phyloP scores from a whole-genome alignment of 2,329 filamentous ascomycete species.

The Septoria petroselini region DNA sequence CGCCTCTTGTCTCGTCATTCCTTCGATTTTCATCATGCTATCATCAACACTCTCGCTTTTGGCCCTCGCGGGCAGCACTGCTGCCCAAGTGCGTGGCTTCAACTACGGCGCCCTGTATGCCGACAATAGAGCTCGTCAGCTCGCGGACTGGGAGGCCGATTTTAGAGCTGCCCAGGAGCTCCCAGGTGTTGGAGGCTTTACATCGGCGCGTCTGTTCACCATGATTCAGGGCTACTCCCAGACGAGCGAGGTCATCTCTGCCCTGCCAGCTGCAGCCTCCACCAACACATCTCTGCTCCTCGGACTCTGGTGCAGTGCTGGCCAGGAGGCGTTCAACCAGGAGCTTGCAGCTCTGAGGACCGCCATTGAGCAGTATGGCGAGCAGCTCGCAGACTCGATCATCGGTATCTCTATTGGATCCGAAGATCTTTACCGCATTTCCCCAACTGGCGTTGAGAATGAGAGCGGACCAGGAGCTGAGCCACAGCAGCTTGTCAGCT shows the following conservation, averaged over 20 bases:
- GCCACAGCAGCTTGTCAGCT: constrained; percentile 62
- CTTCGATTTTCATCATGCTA: constrained; percentile 5
- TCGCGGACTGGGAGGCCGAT: constrained; percentile 66
- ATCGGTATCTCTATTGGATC: constrained; percentile 81
- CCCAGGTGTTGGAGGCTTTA: constrained; percentile 50
- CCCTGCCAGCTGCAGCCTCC: constrained; percentile 77
- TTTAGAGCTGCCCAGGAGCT: constrained; percentile 65
- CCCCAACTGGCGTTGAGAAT: constrained; percentile 63
- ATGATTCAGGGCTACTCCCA: constrained; percentile 56
- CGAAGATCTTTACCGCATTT: constrained; percentile 69
- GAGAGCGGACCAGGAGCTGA: constrained; percentile 61
- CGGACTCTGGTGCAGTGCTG: constrained; percentile 67
- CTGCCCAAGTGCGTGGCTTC: constrained; percentile 58
- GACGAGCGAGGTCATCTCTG: constrained; percentile 61
- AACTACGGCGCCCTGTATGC: constrained; percentile 67
- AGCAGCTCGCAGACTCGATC: constrained; percentile 62
- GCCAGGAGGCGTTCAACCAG: constrained; percentile 57
- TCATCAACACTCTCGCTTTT: constrained; percentile 14
- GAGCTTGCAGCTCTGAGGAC: constrained; percentile 69
- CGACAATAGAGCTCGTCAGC: constrained; percentile 57
- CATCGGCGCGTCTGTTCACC: constrained; percentile 62
- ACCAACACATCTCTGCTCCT: constrained; percentile 76
- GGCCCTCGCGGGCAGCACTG: constrained; percentile 39
- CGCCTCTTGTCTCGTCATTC: background rate
- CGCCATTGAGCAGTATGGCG: constrained; percentile 67